A percentile compares a stretch with the other conserved stretches of the same genome.
phyloP scores from a whole-genome alignment of 1,284 basidiomycete species.

The Ceratobasidium theobromae region DNA sequence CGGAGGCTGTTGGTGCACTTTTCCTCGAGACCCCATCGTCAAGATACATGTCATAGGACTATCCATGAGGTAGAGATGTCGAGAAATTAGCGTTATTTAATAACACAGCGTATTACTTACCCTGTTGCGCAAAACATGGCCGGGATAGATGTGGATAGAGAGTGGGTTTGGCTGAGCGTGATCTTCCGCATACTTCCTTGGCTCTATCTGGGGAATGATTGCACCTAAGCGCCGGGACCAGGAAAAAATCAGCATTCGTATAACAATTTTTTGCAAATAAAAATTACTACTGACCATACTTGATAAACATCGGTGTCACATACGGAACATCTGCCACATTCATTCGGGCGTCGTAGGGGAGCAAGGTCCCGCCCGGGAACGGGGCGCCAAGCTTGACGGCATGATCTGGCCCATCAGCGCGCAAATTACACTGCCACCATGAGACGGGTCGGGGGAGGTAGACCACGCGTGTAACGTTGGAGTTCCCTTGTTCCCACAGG shows the following conservation, averaged over 20 bases:
- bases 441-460: constrained; percentile 25
- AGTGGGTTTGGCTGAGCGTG: constrained; percentile 9
- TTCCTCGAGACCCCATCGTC: constrained; percentile 30
- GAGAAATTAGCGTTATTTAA: neutral
- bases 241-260: neutral
- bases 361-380: constrained; percentile 25
- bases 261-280: neutral
- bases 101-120: neutral
- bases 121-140: neutral
- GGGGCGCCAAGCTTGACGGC: neutral
- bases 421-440: constrained; percentile 30
- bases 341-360: constrained; percentile 21
- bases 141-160: constrained; percentile 30
- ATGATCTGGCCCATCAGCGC: constrained; percentile 21
- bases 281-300: constrained; percentile 2
- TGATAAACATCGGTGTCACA: constrained; percentile 31
- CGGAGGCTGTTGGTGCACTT: constrained; percentile 22
- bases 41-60: constrained; percentile 29
- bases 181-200: constrained; percentile 24
- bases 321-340: constrained; percentile 16
- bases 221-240: constrained; percentile 11
- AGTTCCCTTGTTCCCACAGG: neutral
- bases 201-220: constrained; percentile 30
- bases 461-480: neutral
- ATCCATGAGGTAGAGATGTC: neutral